Base-by-base conservation (phyloP, 192 early-diverging fungal species). In the Spizellomyces punctatus region DNA sequence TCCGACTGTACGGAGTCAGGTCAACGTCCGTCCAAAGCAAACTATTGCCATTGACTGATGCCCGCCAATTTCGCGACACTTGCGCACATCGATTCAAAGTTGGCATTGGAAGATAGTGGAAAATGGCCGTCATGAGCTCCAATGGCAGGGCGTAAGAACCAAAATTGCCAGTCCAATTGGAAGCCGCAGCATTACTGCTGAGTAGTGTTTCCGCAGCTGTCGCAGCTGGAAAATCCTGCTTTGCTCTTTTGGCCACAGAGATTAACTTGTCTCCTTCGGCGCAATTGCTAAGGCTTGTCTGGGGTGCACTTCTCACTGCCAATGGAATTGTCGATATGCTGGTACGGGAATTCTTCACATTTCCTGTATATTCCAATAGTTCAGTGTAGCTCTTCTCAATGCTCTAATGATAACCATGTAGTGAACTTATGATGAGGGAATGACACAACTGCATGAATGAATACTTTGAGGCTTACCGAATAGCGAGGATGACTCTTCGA, bases 51-150 rank as follows among this genome's bases (percentile, higher is more conserved):
- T 47, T 12, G 12, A 67, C 1, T 4, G 66, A 22, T 9, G 66
- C 46, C n/a, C 66, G 66, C 66, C 66, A 67, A 16, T 12, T 47
- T 10, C 19, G 66, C 21, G 12, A 67, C 10, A 55, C 50, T 14
- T 14, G 9, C 1, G 52, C 19, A n/a, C 27, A 55, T 10, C n/a
- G 46, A 8, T 9, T 22, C 19, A 67, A 19, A 22, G 66, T 19
- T 10, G 46, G 44, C 14, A 67, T 22, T 9, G 66, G 46, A n/a
- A 67, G 66, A 52, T 67, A 56, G 21, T 8, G 14, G 50, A 47
- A 47, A 41, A 67, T 55, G 46, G 19, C 8, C 9, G 46, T 21
- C n/a, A 67, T 9, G 56, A 67, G 66, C 46, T 67, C 66, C 19
- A 58, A 47, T 2, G 66, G 66, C 9, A 67, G 66, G 49, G 10